Conservation (phyloP, 1,284 basidiomycete species). For the Pterula multifida region DNA sequence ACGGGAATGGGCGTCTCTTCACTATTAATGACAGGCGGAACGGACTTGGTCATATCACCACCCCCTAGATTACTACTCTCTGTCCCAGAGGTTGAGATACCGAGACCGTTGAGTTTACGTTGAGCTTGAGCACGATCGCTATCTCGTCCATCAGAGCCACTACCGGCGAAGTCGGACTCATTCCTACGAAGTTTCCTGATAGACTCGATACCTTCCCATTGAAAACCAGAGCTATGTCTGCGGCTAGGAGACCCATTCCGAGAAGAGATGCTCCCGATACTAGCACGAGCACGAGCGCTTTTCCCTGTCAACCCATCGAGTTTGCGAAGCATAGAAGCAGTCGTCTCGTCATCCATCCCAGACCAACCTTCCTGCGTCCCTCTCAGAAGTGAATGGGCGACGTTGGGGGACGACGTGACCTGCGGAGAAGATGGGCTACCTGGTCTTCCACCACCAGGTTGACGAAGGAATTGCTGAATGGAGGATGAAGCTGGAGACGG, state of each 20-base stretch:
- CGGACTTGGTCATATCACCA: conserved; percentile 26
- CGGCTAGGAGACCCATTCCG: conserved; percentile 67
- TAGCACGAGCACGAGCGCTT: conserved; percentile 52
- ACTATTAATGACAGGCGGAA: conserved; percentile 37
- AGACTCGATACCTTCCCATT: conserved; percentile 53
- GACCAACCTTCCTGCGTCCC: conserved; percentile 80
- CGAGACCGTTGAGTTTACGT: conserved; percentile 26
- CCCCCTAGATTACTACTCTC: conserved; percentile 15
- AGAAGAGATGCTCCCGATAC: conserved; percentile 48
- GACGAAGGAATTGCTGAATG: conserved; percentile 71
- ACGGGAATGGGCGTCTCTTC: conserved; percentile 29
- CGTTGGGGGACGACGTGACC: conserved; percentile 14
- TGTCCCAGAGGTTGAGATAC: conserved; percentile 19
- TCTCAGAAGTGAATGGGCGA: conserved; percentile 69
- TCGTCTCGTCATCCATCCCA: conserved; percentile 75
- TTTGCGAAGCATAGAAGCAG: conserved; percentile 86
- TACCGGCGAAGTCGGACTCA: conserved; percentile 27
- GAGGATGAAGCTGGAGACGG: conserved; percentile 79
- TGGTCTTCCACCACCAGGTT: conserved; percentile 28
- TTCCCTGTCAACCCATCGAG: conserved; percentile 83
- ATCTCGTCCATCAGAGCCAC: conserved; percentile 25
- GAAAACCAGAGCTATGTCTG: conserved; percentile 38
- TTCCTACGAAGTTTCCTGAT: conserved; percentile 16
- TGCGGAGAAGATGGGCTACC: conserved; percentile 28
- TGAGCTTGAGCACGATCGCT: conserved; percentile 18